Evolutionary conservation across 2,329 filamentous ascomycete genomes (phyloP).

Genomic region (Volutella citrinella): DNA sequence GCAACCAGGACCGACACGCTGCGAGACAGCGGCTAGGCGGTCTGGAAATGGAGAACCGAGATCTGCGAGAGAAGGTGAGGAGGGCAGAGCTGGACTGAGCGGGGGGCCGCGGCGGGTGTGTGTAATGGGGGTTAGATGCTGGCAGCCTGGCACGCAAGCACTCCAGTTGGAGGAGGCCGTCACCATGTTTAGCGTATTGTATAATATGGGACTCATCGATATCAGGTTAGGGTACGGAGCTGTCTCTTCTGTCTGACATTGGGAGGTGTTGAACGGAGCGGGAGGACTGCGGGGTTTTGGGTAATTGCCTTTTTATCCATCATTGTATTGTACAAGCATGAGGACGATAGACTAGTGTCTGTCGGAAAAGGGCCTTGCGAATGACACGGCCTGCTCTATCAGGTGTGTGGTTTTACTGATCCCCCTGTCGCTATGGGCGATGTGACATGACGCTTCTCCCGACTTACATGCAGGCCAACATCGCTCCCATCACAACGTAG

Average conservation of each 20-base stretch:
- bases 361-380: no score
- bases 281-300: slow-evolving; percentile 12
- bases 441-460: no score
- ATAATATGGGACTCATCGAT: slow-evolving; percentile 20
- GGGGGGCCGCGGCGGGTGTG: slow-evolving; percentile 5
- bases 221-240: slow-evolving; percentile 9
- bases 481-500: no score
- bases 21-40: slow-evolving; percentile 78
- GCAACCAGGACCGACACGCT: slow-evolving; percentile 79
- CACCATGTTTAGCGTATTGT: slow-evolving; percentile 16
- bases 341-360: no score
- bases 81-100: slow-evolving; percentile 27
- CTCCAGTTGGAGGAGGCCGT: slow-evolving; percentile 23
- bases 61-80: slow-evolving; percentile 62
- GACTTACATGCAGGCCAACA: no score
- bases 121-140: no score
- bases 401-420: no score
- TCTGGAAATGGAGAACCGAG: slow-evolving; percentile 69
- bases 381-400: no score
- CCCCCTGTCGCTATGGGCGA: no score
- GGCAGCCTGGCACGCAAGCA: slow-evolving; percentile 12
- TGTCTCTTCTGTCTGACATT: slow-evolving; percentile 6
- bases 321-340: no score
- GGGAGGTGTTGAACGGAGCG: slow-evolving; percentile 12
- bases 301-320: slow-evolving; percentile 7